Evolutionary conservation across 257 asterid genomes (phyloP).

Genomic region (Echites panduratus): DNA sequence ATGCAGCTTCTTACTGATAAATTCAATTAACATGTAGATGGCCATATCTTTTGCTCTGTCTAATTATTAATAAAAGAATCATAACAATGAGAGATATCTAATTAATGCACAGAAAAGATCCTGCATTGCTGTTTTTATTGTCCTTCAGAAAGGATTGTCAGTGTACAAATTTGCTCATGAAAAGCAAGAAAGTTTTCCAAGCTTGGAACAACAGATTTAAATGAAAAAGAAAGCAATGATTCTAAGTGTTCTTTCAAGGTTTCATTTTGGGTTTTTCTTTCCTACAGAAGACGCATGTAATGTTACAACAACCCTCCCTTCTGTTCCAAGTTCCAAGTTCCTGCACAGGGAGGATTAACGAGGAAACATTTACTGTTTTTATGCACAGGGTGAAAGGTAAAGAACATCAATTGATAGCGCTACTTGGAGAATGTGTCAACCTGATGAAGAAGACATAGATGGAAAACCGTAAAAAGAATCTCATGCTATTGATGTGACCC

Average conservation of each 20-base stretch:
- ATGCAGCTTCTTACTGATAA: background rate
- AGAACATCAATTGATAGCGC: background rate
- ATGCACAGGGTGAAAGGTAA: too few species aligned
- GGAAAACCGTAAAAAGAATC: background rate
- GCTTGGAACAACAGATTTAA: background rate
- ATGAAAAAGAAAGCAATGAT: background rate
- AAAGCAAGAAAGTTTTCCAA: background rate
- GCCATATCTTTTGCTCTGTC: background rate
- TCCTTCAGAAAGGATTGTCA: too few species aligned
- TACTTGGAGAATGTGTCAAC: background rate
- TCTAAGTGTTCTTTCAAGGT: background rate
- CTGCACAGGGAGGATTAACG: background rate
- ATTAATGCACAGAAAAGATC: too few species aligned
- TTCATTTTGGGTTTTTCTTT: background rate
- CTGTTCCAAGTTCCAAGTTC: background rate
- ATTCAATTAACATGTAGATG: background rate
- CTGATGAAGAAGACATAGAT: background rate
- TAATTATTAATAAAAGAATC: too few species aligned
- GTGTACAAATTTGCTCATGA: background rate
- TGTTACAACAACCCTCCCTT: background rate
- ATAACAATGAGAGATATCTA: too few species aligned
- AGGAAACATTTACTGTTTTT: background rate
- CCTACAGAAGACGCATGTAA: background rate
- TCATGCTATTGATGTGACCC: conserved; percentile 62
- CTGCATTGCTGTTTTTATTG: too few species aligned